These are phyloP conservation scores for Phytophthora melonis DNA, from an alignment of 352 stramenopile genomes.

Conservation along the genomic window DNA sequence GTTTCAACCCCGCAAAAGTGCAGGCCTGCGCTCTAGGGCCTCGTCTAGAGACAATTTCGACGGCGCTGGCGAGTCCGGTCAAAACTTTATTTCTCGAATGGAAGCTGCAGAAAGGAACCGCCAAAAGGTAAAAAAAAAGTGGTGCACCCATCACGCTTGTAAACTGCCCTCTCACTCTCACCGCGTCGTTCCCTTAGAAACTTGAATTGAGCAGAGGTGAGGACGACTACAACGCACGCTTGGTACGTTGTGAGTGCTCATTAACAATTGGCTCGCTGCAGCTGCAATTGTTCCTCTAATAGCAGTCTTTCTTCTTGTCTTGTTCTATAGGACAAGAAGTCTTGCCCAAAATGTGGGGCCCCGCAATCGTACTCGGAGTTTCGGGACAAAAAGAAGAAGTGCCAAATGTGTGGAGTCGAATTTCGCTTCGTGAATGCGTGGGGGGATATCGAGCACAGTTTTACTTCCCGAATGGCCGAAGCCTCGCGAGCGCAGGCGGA, in stretches of 20 bases:
- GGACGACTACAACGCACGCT: conserved; percentile 74
- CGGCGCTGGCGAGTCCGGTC: conserved; percentile 32
- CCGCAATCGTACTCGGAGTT: conserved; percentile 84
- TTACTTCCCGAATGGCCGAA: conserved; percentile 70
- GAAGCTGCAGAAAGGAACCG: conserved; percentile 81
- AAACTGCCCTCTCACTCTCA: conserved; percentile 4
- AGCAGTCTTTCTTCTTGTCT: background rate
- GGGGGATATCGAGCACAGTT: conserved; percentile 73
- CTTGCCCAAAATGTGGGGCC: conserved; percentile 72
- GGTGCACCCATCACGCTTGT: background rate
- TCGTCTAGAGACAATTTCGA: conserved; percentile 44
- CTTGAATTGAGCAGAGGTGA: conserved; percentile 76
- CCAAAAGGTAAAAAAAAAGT: conserved; percentile 60
- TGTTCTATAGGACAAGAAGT: conserved; percentile 76
- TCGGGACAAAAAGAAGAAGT: conserved; percentile 90
- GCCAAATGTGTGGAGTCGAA: conserved; percentile 79
- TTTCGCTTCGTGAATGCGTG: conserved; percentile 80
- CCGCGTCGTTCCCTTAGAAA: conserved; percentile 49
- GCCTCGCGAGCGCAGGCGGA: conserved; percentile 49
- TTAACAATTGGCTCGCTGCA: background rate
- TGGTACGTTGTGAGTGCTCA: conserved; percentile 37
- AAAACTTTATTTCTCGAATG: conserved; percentile 78
- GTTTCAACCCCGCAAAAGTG: conserved; percentile 55
- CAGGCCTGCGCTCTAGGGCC: conserved; percentile 20
- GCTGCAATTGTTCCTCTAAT: background rate